Conservation (phyloP, 306 rosid species). For the Fragaria nilgerrensis region DNA sequence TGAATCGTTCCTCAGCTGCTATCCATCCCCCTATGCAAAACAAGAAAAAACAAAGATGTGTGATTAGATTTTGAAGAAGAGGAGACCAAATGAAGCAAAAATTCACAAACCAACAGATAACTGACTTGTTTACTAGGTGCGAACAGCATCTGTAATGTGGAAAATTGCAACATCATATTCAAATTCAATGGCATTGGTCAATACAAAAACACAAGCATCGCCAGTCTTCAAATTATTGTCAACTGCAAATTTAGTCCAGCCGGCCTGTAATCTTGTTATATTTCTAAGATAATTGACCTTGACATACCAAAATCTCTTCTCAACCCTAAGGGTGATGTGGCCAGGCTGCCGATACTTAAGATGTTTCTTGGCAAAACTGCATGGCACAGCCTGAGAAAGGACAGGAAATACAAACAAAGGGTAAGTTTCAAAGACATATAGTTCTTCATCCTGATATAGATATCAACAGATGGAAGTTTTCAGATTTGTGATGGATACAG, state of each 20-base stretch:
- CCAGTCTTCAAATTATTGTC: background rate
- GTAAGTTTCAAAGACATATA: background rate
- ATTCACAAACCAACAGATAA: background rate
- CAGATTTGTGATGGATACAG: conserved; percentile 12
- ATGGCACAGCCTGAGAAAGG: background rate
- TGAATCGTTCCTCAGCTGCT: background rate
- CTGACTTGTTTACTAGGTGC: background rate
- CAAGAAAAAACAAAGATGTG: background rate
- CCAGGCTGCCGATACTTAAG: background rate
- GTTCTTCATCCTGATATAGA: background rate
- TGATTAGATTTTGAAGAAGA: background rate
- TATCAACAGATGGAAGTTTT: background rate
- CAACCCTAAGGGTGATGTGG: background rate
- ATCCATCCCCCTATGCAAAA: background rate
- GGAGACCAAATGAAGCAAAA: background rate
- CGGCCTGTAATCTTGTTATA: background rate
- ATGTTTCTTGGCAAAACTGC: background rate
- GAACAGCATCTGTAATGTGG: background rate
- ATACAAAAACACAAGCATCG: background rate
- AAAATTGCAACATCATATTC: background rate
- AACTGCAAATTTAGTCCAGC: background rate
- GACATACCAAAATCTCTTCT: background rate
- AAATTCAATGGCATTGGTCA: background rate
- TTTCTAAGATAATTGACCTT: background rate
- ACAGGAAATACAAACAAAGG: background rate